Evolutionary conservation across 495 filamentous ascomycete species (phyloP), one percentile per base, ranked within the genome.

Genomic region (Penicillium riverlandense): DNA sequence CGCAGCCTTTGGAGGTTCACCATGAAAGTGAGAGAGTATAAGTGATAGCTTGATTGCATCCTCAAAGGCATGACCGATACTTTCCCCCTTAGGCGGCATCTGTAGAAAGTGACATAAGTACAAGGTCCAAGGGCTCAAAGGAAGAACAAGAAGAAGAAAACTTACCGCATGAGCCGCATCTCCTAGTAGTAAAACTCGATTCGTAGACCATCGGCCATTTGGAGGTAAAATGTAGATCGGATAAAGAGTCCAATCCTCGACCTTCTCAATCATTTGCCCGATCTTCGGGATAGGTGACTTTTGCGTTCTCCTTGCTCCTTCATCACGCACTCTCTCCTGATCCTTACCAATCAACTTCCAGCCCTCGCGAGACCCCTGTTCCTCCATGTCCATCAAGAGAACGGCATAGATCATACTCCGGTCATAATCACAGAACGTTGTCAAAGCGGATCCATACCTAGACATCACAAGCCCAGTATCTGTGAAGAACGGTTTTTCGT

Each of bases 21-120:
- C 4, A 9, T 10, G 6, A 6, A 33, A 42, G 40, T 34, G 40
- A 22, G 31, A 11, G 8, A 75, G 33, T 32, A 70, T 59, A 15
- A 58, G 62, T n/a, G 66, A 62, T 37, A 76, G 55, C 34, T 72
- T 54, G 38, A 76, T 64, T 8, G 59, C 66, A 54, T 76, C 74
- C 52, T 77, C 72, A 31, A 77, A 68, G 8, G 71, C 72, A 35
- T 75, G 61, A 7, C 70, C 69, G 11, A 69, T 72, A 40, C 55
- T 61, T 49, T 77, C 72, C 16, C 71, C 72, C 44, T 73, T 69
- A 6, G 72, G 74, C 11, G 74, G 71, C 74, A 76, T 75, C 58
- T 69, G 14, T 6, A 34, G 16, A 67, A 16, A 16, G 1, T 16
- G 15, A 16, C 1, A 16, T 16, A 16, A 16, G 15, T 16, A 16